Evolutionary conservation across 352 stramenopile genomes (phyloP).

Genomic region (Phytophthora agathidicida): DNA sequence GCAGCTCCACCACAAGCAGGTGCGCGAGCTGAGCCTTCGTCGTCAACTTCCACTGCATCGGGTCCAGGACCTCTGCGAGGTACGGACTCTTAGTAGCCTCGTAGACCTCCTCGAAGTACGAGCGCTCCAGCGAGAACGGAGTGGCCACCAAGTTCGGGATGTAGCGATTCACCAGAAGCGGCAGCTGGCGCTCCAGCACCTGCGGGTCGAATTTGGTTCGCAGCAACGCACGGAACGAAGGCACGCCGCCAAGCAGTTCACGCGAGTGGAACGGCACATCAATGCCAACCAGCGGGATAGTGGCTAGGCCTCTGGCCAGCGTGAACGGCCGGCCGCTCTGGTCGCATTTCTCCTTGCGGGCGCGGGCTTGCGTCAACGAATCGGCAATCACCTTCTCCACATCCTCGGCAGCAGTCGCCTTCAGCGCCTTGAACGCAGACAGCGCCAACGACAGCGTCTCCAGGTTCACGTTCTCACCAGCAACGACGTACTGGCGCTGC

Average conservation of each 20-base stretch:
- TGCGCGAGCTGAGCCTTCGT: constrained; percentile 74
- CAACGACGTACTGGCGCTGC: constrained; percentile 85
- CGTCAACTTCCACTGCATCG: constrained; percentile 74
- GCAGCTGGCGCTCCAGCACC: constrained; percentile 70
- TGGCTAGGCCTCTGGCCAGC: constrained; percentile 71
- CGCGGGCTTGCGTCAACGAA: constrained; percentile 54
- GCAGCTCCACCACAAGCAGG: constrained; percentile 82
- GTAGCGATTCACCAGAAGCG: constrained; percentile 78
- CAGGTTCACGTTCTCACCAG: constrained; percentile 82
- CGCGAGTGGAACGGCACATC: constrained; percentile 91
- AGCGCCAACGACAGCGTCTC: constrained; percentile 77
- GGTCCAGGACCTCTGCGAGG: constrained; percentile 66
- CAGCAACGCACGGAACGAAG: constrained; percentile 78
- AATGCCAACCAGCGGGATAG: constrained; percentile 87
- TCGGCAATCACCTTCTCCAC: constrained; percentile 63
- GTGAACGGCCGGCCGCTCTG: constrained; percentile 64
- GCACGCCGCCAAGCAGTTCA: constrained; percentile 82
- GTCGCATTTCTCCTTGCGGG: constrained; percentile 66
- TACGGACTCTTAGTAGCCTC: constrained; percentile 75
- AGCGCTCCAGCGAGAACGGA: constrained; percentile 78
- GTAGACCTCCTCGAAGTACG: constrained; percentile 81
- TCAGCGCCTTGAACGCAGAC: constrained; percentile 53
- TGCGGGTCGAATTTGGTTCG: constrained; percentile 73
- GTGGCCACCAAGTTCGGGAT: constrained; percentile 87
- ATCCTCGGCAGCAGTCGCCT: constrained; percentile 48